phyloP scores from a whole-genome alignment of 1,284 basidiomycete genomes.

The Exobasidium cylindrosporum region DNA sequence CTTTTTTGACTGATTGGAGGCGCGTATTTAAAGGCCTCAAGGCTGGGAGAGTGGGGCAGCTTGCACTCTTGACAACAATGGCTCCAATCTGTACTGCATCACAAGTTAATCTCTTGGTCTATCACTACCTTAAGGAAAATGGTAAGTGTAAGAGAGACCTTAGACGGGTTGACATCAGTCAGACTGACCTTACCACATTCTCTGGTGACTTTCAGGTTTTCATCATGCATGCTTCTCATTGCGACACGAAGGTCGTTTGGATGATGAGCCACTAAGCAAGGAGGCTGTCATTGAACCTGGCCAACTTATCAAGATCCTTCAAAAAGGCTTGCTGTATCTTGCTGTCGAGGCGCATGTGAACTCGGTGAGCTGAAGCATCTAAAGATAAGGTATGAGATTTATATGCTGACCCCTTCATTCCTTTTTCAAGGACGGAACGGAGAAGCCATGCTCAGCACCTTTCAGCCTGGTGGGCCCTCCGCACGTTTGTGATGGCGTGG shows the following conservation, averaged over 20 bases:
- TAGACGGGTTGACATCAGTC: background rate
- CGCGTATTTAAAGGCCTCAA: too few relatives aligned
- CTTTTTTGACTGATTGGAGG: too few relatives aligned
- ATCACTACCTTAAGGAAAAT: conserved; percentile 55
- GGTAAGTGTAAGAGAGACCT: conserved; percentile 18
- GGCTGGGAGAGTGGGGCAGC: too few relatives aligned
- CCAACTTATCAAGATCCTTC: conserved; percentile 42
- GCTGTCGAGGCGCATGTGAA: conserved; percentile 47
- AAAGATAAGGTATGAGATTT: conserved; percentile 2
- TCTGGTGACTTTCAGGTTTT: conserved; percentile 36
- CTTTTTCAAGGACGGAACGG: conserved; percentile 33
- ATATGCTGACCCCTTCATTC: background rate
- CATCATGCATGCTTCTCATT: conserved; percentile 46
- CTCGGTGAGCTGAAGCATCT: conserved; percentile 18
- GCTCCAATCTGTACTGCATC: conserved; percentile 44
- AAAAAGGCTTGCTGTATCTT: conserved; percentile 50
- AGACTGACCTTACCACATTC: background rate
- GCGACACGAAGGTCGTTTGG: conserved; percentile 50
- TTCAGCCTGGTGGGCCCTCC: conserved; percentile 43
- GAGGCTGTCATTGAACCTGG: conserved; percentile 51
- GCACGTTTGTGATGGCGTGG: conserved; percentile 46
- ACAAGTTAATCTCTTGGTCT: conserved; percentile 53
- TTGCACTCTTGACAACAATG: conserved; percentile 13
- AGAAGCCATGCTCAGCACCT: conserved; percentile 43
- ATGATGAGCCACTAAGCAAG: conserved; percentile 46